Evolutionary conservation across 768 basidiomycete genomes (phyloP).

Genomic region (Termitomyces sp.): DNA sequence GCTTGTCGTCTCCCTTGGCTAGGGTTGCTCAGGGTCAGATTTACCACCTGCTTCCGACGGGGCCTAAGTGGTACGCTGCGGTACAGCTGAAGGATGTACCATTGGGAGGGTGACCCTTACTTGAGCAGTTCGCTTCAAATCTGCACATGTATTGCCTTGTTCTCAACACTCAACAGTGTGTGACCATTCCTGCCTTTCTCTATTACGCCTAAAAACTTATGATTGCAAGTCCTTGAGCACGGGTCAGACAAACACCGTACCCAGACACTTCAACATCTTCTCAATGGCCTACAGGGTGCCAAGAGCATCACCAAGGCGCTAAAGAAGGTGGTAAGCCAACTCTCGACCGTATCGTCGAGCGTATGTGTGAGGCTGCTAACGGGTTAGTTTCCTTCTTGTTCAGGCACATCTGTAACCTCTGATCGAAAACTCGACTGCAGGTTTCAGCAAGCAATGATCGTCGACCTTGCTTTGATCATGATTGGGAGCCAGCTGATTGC

Average conservation of each 20-base stretch:
- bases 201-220: too few species aligned
- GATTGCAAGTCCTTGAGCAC: constrained; percentile 61
- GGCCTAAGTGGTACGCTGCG: too few species aligned
- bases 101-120: too few species aligned
- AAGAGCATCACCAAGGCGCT: constrained; percentile 84
- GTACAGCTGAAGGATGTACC: too few species aligned
- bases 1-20: too few species aligned
- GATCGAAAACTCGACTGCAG: constrained; percentile 11
- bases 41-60: too few species aligned
- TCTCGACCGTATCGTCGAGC: constrained; percentile 63
- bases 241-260: constrained; percentile 70
- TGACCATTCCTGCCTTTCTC: too few species aligned
- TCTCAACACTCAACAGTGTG: too few species aligned
- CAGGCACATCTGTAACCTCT: background rate
- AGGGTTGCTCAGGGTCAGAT: too few species aligned
- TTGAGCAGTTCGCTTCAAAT: too few species aligned
- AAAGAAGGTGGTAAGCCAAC: constrained; percentile 81
- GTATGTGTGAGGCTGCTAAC: constrained; percentile 84
- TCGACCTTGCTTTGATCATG: constrained; percentile 77
- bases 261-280: constrained; percentile 73
- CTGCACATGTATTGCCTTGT: too few species aligned
- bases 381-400: constrained; percentile 44
- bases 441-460: constrained; percentile 75
- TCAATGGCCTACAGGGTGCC: constrained; percentile 78
- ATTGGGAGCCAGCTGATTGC: constrained; percentile 86